A percentile compares a stretch with the other conserved stretches of the same genome.
These are phyloP conservation scores for Verticillium nubilum DNA, from an alignment of 2,329 filamentous ascomycete genomes.

Conservation along the genomic window DNA sequence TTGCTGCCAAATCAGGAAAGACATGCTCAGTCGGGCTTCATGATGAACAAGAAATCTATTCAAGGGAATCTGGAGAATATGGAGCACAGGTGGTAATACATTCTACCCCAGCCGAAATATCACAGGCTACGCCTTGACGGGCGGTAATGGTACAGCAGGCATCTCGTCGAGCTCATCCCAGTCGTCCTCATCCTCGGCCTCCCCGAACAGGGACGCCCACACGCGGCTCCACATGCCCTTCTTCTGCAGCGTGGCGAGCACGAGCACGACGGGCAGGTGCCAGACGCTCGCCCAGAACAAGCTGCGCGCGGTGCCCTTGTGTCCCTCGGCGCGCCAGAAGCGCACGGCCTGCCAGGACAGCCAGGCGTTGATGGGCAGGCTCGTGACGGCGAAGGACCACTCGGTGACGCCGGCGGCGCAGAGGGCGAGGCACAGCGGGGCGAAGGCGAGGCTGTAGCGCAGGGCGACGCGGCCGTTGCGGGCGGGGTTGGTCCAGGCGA, in stretches of 20 bases:
- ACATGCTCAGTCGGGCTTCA: too few species aligned
- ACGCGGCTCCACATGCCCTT: conserved; percentile 84
- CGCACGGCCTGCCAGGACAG: conserved; percentile 70
- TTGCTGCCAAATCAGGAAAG: too few species aligned
- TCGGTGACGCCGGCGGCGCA: conserved; percentile 79
- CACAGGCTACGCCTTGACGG: conserved; percentile 3
- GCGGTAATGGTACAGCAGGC: conserved; percentile 11
- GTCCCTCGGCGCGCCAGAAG: conserved; percentile 76
- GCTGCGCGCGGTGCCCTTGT: conserved; percentile 72
- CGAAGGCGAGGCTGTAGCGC: conserved; percentile 78
- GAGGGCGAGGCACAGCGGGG: conserved; percentile 78
- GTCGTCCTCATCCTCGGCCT: conserved; percentile 52
- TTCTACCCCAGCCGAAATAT: neutral
- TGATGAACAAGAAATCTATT: neutral
- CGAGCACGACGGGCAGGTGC: conserved; percentile 87
- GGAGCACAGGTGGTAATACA: conserved; percentile 1
- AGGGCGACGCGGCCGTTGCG: conserved; percentile 83
- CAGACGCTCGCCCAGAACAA: conserved; percentile 98
- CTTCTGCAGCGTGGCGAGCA: conserved; percentile 87
- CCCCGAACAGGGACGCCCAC: conserved; percentile 63
- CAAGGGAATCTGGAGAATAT: neutral
- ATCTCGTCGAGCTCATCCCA: conserved; percentile 40
- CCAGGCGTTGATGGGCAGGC: conserved; percentile 80
- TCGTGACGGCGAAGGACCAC: conserved; percentile 77
- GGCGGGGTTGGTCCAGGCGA: conserved; percentile 81